phyloP scores from a whole-genome alignment of 306 rosid species.

The Corylus heterophylla region DNA sequence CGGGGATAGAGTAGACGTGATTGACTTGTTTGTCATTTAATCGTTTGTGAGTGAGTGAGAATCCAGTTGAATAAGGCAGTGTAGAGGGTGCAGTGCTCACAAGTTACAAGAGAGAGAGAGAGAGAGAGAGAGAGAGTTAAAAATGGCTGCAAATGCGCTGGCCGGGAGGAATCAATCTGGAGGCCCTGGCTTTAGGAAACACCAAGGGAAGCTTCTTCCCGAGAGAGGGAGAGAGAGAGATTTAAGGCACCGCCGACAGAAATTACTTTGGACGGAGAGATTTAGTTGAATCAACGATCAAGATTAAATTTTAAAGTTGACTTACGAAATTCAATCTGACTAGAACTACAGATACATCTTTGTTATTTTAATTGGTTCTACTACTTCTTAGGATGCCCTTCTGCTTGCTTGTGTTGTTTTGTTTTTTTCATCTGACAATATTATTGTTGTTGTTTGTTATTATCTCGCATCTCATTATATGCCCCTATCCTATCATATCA shows the following conservation, averaged over 20 bases:
- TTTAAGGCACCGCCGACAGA: constrained; percentile 23
- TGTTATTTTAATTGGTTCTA: too few relatives aligned
- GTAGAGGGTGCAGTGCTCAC: background rate
- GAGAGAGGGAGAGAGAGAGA: too few relatives aligned
- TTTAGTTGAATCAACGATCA: too few relatives aligned
- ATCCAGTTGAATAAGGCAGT: background rate
- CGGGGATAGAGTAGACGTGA: constrained; percentile 2
- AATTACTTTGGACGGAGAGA: background rate
- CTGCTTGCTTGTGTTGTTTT: background rate
- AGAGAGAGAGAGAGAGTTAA: constrained; percentile 6
- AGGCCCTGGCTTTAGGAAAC: constrained; percentile 28
- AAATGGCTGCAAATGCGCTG: constrained; percentile 18
- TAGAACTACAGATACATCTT: too few relatives aligned
- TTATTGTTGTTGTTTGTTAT: background rate
- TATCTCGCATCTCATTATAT: background rate
- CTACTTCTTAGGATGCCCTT: background rate
- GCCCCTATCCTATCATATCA: too few relatives aligned
- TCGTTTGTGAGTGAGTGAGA: background rate
- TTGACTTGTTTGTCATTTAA: constrained; percentile 23
- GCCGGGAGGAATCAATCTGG: constrained; percentile 2
- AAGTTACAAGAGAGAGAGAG: background rate
- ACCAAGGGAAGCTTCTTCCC: constrained; percentile 42
- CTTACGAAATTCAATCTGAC: too few relatives aligned
- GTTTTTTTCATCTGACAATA: background rate
- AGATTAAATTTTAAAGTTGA: too few relatives aligned